Conservation (phyloP, 1,284 basidiomycete genomes). For the Pseudozyma sp. region DNA sequence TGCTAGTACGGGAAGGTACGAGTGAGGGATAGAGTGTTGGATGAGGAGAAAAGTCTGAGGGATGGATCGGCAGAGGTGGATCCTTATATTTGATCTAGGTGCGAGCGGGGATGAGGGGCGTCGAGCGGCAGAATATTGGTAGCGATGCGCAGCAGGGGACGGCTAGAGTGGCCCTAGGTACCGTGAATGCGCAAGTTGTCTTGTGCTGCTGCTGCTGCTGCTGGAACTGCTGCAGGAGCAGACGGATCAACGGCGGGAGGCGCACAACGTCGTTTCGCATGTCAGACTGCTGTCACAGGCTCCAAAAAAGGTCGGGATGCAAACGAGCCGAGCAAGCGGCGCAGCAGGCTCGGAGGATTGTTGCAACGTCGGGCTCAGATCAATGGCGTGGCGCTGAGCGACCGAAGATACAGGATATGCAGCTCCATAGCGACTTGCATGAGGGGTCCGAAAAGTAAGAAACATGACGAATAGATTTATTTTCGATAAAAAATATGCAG, state of each 20-base stretch:
- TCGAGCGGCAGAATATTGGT: not conserved
- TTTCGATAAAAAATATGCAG: slow-evolving; percentile 7
- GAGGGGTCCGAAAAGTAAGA: not conserved
- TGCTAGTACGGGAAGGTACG: slow-evolving; percentile 31
- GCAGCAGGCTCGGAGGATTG: slow-evolving; percentile 3
- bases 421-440: slow-evolving; percentile 1
- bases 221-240: not conserved
- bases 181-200: not conserved
- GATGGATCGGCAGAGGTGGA: slow-evolving; percentile 24
- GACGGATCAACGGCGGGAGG: not conserved
- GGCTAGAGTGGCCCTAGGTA: not conserved
- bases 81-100: slow-evolving; percentile 46
- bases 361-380: slow-evolving; percentile 18
- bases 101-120: slow-evolving; percentile 6
- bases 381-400: slow-evolving; percentile 6
- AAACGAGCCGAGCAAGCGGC: slow-evolving; percentile 1
- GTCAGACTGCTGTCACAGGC: not conserved
- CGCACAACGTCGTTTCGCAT: slow-evolving; percentile 12
- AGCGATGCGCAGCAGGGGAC: not conserved
- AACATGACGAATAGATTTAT: not conserved
- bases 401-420: slow-evolving; percentile 2
- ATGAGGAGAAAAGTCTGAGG: slow-evolving; percentile 29
- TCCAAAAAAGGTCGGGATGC: slow-evolving; percentile 2
- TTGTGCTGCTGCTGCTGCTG: not conserved
- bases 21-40: slow-evolving; percentile 32